Base-by-base conservation (phyloP, 2,329 filamentous ascomycete genomes). In the Colletotrichum sp. region DNA sequence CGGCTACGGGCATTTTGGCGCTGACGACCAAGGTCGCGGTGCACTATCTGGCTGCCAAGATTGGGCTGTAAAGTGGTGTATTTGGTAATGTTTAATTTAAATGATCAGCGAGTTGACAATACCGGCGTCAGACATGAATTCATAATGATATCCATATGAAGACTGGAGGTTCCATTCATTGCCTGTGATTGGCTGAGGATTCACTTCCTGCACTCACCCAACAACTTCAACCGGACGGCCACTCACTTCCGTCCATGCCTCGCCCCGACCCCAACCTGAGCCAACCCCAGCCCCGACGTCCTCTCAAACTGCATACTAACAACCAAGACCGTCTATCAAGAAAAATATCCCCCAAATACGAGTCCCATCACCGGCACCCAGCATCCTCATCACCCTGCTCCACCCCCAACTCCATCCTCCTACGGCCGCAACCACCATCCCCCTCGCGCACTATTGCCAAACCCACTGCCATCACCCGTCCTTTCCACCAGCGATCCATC, bases 21-120 rank as follows among this genome's bases (percentile, higher is more conserved):
- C 26, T 72, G 55, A 72, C 63, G 4, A 69, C 69, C 7, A 39
- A 76, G 70, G 70, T 64, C 16, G 73, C 62, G 5, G 64, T 59
- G n/a, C 55, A 69, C 8, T 76, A 72, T 28, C 57, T 69, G 2
- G 73, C 69, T 3, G 63, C 28, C 26, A 69, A 69, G 21, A 69
- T 60, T 9, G 73, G 64, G 0, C 15, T 65, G 12, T 66, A 32
- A 62, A 30, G 15, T 52, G 26, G 26, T 59, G 55, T 59, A 26
- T 39, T 64, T 18, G 62, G 34, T 26, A 44, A 26, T 64, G n/a
- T 21, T n/a, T 26, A 62, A 59, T 32, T 12, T 1, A n/a, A 34
- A 8, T 13, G 1, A 32, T 24, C 6, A 62, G 30, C 28, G 3
- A 18, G 30, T 52, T 52, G 44, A 21, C n/a, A 1, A 2, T 2